phyloP scores from a whole-genome alignment of 495 filamentous ascomycete genomes.

The Aspergillus kassunensis region DNA sequence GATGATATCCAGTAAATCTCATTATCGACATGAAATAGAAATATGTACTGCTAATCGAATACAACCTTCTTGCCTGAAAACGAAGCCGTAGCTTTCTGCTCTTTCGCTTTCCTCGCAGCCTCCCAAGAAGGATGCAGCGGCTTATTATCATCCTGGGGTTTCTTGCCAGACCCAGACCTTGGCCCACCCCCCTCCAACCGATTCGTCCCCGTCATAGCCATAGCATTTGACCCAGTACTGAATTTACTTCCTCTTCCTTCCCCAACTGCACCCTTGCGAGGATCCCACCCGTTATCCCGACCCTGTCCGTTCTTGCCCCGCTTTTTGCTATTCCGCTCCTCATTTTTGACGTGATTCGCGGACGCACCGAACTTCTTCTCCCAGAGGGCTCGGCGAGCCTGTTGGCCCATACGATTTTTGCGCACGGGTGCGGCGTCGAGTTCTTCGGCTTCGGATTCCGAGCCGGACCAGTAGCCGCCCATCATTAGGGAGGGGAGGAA shows the following conservation, averaged over 20 bases:
- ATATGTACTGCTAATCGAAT: slow-evolving; percentile 66
- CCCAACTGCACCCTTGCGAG: slow-evolving; percentile 38
- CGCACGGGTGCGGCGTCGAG: slow-evolving; percentile 35
- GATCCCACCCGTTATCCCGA: slow-evolving; percentile 49
- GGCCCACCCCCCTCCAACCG: neutral
- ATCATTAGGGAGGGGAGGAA: slow-evolving; percentile 84
- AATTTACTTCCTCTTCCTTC: slow-evolving; percentile 17
- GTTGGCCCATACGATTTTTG: slow-evolving; percentile 89
- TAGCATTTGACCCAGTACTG: slow-evolving; percentile 19
- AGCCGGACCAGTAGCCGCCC: slow-evolving; percentile 90
- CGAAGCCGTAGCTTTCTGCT: slow-evolving; percentile 51
- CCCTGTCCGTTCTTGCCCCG: slow-evolving; percentile 18
- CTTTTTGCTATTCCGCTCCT: slow-evolving; percentile 25
- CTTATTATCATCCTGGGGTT: slow-evolving; percentile 53
- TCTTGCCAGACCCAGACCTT: slow-evolving; percentile 11
- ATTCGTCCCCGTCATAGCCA: slow-evolving; percentile 4
- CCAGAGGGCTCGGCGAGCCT: slow-evolving; percentile 77
- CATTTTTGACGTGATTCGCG: slow-evolving; percentile 65
- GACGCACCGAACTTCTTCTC: slow-evolving; percentile 83
- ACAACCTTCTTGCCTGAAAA: slow-evolving; percentile 87
- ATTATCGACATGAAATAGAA: neutral
- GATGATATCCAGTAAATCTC: too few species aligned
- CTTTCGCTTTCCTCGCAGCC: slow-evolving; percentile 82
- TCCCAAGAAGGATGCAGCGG: slow-evolving; percentile 92
- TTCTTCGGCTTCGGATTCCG: slow-evolving; percentile 58